phyloP scores from a whole-genome alignment of 1,139 yeast species.

The Yamadazyma atlantica region DNA sequence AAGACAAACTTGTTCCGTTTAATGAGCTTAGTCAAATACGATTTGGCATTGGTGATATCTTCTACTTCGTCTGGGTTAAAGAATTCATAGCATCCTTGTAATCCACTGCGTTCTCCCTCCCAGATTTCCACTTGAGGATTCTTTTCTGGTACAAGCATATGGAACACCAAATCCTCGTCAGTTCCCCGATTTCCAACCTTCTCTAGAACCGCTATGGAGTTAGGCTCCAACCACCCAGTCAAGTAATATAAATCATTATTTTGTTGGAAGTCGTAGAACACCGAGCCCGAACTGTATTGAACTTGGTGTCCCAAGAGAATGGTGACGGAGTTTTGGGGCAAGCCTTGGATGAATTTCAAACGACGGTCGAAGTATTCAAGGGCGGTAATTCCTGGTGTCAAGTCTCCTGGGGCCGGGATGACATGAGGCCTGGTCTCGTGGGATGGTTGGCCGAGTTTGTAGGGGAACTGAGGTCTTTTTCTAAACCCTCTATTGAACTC shows the following conservation, averaged over 20 bases:
- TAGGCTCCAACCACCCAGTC: constrained; percentile 94
- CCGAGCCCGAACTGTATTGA: constrained; percentile 85
- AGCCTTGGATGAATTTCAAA: constrained; percentile 47
- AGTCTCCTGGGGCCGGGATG: constrained; percentile 66
- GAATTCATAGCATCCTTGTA: constrained; percentile 73
- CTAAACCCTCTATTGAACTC: constrained; percentile 10
- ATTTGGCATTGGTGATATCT: constrained; percentile 42
- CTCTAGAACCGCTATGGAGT: constrained; percentile 73
- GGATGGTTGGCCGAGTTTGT: constrained; percentile 78
- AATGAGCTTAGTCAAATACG: constrained; percentile 47
- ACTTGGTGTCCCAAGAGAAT: constrained; percentile 71
- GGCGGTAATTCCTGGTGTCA: constrained; percentile 88
- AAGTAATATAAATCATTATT: constrained; percentile 83
- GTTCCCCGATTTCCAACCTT: constrained; percentile 47
- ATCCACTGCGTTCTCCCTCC: constrained; percentile 94
- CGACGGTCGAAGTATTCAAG: constrained; percentile 79
- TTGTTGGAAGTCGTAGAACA: constrained; percentile 89
- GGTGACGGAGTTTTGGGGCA: constrained; percentile 70
- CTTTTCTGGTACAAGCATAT: constrained; percentile 86
- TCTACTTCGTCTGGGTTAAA: constrained; percentile 85
- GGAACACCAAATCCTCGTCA: constrained; percentile 58
- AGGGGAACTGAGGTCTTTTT: constrained; percentile 21
- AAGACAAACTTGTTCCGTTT: constrained; percentile 48
- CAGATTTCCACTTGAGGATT: constrained; percentile 78
- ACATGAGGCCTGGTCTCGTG: constrained; percentile 81